These are phyloP conservation scores for Echium plantagineum DNA, from an alignment of 257 asterid genomes.

Conservation along the genomic window DNA sequence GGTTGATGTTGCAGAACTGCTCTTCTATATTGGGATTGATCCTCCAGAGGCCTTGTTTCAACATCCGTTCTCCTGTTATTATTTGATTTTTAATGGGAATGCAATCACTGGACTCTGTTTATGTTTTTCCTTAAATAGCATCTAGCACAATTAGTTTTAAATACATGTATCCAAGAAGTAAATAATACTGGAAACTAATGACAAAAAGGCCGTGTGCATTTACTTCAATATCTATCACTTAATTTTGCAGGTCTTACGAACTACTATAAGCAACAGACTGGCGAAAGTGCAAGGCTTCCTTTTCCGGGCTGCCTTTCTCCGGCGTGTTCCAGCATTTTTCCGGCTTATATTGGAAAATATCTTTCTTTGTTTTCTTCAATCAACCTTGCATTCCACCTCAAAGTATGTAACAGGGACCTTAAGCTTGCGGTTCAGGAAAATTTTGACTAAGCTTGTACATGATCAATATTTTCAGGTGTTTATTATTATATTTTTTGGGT, in stretches of 20 bases:
- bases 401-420: slow-evolving; percentile 88
- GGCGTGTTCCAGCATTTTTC: slow-evolving; percentile 82
- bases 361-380: slow-evolving; percentile 76
- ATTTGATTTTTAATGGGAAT: too few relatives aligned
- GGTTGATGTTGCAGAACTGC: not conserved
- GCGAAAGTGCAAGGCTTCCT: slow-evolving; percentile 99
- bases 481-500: too few relatives aligned
- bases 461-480: slow-evolving; percentile 95
- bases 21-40: too few relatives aligned
- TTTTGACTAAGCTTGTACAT: slow-evolving; percentile 82
- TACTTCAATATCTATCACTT: not conserved
- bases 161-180: not conserved
- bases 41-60: too few relatives aligned
- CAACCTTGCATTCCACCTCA: slow-evolving; percentile 82
- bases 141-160: too few relatives aligned
- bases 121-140: too few relatives aligned
- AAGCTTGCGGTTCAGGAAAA: slow-evolving; percentile 78
- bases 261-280: slow-evolving; percentile 90
- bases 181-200: too few relatives aligned
- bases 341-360: slow-evolving; percentile 91
- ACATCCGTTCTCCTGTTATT: too few relatives aligned
- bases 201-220: too few relatives aligned
- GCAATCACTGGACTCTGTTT: too few relatives aligned
- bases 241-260: slow-evolving; percentile 63
- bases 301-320: slow-evolving; percentile 94